These are phyloP conservation scores for Cutaneotrichosporon mucoides DNA, from an alignment of 1,284 basidiomycete genomes.

Conservation along the genomic window DNA sequence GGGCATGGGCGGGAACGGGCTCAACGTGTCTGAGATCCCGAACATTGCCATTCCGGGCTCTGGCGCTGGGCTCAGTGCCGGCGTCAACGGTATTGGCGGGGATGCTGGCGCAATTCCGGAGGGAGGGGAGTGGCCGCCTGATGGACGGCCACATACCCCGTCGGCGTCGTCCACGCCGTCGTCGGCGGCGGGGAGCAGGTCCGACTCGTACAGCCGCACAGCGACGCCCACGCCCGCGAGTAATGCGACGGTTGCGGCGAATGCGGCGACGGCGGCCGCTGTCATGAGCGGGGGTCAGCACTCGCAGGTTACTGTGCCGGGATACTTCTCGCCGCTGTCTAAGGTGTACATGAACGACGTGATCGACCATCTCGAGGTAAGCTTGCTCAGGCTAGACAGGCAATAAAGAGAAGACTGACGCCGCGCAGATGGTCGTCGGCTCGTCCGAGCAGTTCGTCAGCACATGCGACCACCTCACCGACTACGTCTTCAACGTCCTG, in stretches of 20 bases:
- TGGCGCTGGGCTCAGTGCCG: background rate
- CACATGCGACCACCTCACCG: slow-evolving; percentile 47
- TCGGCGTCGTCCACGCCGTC: background rate
- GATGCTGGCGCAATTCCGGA: background rate
- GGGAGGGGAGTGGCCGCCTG: background rate
- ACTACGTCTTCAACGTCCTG: slow-evolving; percentile 48
- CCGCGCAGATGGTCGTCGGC: slow-evolving; percentile 32
- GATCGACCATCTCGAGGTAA: slow-evolving; percentile 46
- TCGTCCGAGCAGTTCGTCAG: slow-evolving; percentile 45
- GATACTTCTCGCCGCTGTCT: slow-evolving; percentile 35
- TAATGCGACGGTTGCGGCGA: background rate
- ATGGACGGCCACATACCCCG: background rate
- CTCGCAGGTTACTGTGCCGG: background rate
- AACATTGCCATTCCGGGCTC: background rate
- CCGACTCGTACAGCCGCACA: background rate
- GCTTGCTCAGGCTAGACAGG: background rate
- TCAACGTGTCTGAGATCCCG: background rate
- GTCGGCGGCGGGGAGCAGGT: background rate
- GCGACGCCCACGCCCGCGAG: background rate
- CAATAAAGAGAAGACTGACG: background rate
- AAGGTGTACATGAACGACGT: slow-evolving; percentile 47
- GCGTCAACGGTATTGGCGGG: background rate
- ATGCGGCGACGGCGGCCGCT: slow-evolving; percentile 1
- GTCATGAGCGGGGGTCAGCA: background rate
- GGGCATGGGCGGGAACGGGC: background rate